Base-by-base conservation (phyloP, 306 rosid genomes). In the Calophaca sinica region DNA sequence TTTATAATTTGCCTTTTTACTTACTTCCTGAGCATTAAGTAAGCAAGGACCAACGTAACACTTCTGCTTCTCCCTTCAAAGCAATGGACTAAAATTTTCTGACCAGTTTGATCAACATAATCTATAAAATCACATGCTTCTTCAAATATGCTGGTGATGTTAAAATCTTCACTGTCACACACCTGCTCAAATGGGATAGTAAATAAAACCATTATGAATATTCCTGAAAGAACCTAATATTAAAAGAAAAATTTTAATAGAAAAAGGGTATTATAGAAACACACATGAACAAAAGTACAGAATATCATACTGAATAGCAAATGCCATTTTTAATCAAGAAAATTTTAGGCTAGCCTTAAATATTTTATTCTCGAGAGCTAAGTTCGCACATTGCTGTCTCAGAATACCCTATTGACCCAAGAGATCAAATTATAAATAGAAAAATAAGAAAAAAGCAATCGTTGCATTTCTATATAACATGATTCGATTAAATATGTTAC, bases 1-100 rank as follows among this genome's bases (percentile, higher is more conserved):
- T 44, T 44, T 42, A 66, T 14, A 26, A 65, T 61, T 39, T 68
- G 79, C 31, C 11, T 62, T 74, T 76, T 69, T 75, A 83, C 96
- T 86, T 89, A 92, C 99, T 94, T 94, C 68, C 87, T 87, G 81
- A 92, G 90, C 93, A 94, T 92, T 32, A 92, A 85, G 93, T 90
- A 92, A 31, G 99, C 99, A 66, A 94, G 88, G 79, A 94, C 96
- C 73, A 90, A 60, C 0, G 96, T 89, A 49, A 89, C 97, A 79
- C 99, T 94, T 87, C 99, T 85, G 84, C 99, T 94, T 83, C 61
- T 94, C 52, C 99, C 99, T 76, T 94, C 99, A 78, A 94, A 94
- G 87, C 99, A 94, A 75, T 94, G 99, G 55, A 94, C 99, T 54
- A 94, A 77, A 57, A 94, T 88, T 83, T 66, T 92, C 68, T 91